Evolutionary conservation across 1,139 yeast species (phyloP).

Genomic region (Debaryomyces subglobosus): DNA sequence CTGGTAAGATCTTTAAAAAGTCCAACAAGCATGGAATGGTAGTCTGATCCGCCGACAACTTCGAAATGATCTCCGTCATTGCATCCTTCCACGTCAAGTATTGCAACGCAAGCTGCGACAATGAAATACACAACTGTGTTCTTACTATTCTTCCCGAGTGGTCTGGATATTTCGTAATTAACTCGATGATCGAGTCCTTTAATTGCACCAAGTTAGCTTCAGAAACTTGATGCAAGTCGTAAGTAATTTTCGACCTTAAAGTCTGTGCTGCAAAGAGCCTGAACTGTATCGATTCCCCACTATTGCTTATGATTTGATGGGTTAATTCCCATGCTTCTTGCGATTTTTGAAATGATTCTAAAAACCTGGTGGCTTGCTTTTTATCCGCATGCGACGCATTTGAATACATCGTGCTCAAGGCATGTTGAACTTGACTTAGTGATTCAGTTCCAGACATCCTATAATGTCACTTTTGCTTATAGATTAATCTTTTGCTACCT

Average conservation of each 20-base stretch:
- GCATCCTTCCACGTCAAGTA: conserved; percentile 73
- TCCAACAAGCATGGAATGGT: conserved; percentile 52
- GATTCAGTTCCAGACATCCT: conserved; percentile 13
- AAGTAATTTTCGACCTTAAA: conserved; percentile 77
- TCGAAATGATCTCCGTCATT: conserved; percentile 62
- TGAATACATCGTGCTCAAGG: conserved; percentile 65
- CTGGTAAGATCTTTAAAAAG: conserved; percentile 85
- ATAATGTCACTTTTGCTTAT: conserved; percentile 1
- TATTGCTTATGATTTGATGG: conserved; percentile 35
- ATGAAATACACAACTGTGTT: conserved; percentile 78
- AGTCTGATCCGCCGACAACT: conserved; percentile 38
- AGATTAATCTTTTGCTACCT: background rate
- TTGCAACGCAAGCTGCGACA: conserved; percentile 83
- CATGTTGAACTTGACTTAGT: conserved; percentile 39
- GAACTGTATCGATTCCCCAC: conserved; percentile 45
- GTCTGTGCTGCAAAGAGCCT: conserved; percentile 91
- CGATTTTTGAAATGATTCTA: conserved; percentile 84
- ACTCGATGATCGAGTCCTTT: conserved; percentile 61
- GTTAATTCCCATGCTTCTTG: conserved; percentile 65
- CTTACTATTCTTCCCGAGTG: conserved; percentile 60
- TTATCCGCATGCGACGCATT: conserved; percentile 55
- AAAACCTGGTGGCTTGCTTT: conserved; percentile 61
- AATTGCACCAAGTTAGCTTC: conserved; percentile 52
- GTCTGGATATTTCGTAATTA: conserved; percentile 51
- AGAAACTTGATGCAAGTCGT: conserved; percentile 80